Base-by-base conservation (phyloP, 2,329 filamentous ascomycete species). In the Aspergillus tanneri region DNA sequence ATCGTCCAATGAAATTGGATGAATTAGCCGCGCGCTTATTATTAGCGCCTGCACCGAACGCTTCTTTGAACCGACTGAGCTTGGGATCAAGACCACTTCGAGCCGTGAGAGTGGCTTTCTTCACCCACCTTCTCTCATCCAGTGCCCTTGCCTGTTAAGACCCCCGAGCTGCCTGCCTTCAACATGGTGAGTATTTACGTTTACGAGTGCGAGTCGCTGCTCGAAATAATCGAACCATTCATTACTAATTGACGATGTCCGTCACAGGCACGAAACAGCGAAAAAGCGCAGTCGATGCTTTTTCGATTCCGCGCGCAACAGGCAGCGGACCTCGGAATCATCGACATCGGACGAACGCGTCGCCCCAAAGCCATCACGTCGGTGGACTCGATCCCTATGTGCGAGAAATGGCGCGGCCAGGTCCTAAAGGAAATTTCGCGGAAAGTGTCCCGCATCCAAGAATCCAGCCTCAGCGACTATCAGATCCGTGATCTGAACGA, bases 281-380 rank as follows among this genome's bases (percentile, higher is more conserved):
- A 97, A 81, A 99, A 97, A 73, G 92, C 93, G 65, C 93, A 99
- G 78, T 96, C 91, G 39, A 99, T 99, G 92, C 92, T 99, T 72
- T 99, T 96, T 78, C 92, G 93, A 79, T 99, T 99, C 79, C 90
- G 93, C 71, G 93, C 95, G 66, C 88, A 92, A 62, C 93, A 97
- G 82, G 92, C 92, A 58, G 90, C 90, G 56, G 91, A 96, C 74
- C 82, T 96, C 39, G 92, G 92, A 66, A 96, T 97, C 71, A 88
- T 99, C 73, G 92, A 97, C 77, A 87, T 87, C 22, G 88, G 90
- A 50, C 88, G 91, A 53, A 87, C 90, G 7, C 88, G 91, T 9
- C 90, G 93, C 2, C 93, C 93, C 43, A 95, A 92, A 72, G 82
- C 86, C 56, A 96, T 97, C 70, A 95, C 90, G 37, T 84, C 90